These are phyloP conservation scores for Ganoderma resinaceum DNA, from an alignment of 1,284 basidiomycete genomes.

Conservation along the genomic window DNA sequence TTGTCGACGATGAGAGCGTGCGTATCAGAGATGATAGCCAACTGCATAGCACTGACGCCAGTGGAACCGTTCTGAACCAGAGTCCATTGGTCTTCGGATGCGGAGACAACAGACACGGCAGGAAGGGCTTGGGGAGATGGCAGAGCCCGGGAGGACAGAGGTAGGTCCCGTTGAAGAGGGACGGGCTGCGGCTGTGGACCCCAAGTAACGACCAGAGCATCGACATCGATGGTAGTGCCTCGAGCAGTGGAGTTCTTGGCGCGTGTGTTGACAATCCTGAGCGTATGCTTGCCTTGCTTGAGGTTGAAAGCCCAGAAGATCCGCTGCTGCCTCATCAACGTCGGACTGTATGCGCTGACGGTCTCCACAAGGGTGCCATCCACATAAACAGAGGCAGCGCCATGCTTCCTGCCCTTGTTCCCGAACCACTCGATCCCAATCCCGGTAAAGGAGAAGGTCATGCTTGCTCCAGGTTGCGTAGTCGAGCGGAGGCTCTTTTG, in stretches of 20 bases:
- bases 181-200: constrained; percentile 12
- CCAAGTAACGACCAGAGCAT: constrained; percentile 70
- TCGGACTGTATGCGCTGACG: constrained; percentile 55
- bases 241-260: constrained; percentile 44
- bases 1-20: constrained; percentile 83
- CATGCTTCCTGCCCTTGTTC: constrained; percentile 58
- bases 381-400: constrained; percentile 61
- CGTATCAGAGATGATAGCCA: constrained; percentile 72
- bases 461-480: constrained; percentile 54
- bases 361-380: constrained; percentile 56
- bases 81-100: constrained; percentile 47
- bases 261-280: constrained; percentile 69
- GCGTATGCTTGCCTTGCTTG: constrained; percentile 56
- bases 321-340: constrained; percentile 61
- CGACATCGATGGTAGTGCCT: constrained; percentile 56
- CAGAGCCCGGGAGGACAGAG: constrained; percentile 21
- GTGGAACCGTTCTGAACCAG: constrained; percentile 67
- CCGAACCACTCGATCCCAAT: constrained; percentile 84
- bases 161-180: constrained; percentile 25
- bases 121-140: constrained; percentile 28
- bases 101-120: constrained; percentile 35
- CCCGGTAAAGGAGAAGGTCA: constrained; percentile 67
- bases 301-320: constrained; percentile 69
- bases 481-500: constrained; percentile 60
- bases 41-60: constrained; percentile 86